Evolutionary conservation across 2,329 filamentous ascomycete species (phyloP), one percentile per base, ranked within the genome.

Genomic region (Talaromyces atroroseus): DNA sequence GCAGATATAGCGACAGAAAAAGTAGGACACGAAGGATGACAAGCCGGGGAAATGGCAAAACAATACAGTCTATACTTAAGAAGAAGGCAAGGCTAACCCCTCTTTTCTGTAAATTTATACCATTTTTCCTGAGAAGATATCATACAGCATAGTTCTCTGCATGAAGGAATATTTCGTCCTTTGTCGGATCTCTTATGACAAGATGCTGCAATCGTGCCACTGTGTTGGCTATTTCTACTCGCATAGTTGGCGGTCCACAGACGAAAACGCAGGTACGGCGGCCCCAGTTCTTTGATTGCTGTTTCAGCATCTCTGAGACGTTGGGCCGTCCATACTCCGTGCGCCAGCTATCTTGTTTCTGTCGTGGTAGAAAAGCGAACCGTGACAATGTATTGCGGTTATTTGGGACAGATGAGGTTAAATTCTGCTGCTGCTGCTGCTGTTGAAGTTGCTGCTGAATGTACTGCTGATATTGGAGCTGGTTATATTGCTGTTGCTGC

Each of bases 281-380:
- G 1, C 92, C 92, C 57, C 95, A 87, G n/a, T 85, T 87, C 21
- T 83, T 85, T 4, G 89, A 88, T 82, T 91, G 87, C 61, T 94
- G 85, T 65, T 84, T 86, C 54, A 97, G 80, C 83, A 95, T 90
- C 70, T 87, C 92, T 1, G 89, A 87, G 36, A 97, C 82, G 63
- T 96, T 88, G 0, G 92, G 92, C 0, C 92, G 84, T 18, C 91
- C 91, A 71, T 96, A 96, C 73, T 96, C 92, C 14, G 94, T 90
- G 61, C 83, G 88, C 90, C 92, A 96, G 54, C 91, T 89, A 62
- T 90, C 87, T 52, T 78, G 77, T 62, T 77, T 77, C 20, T 69
- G 70, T 36, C 69, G 65, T 6, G 74, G 81, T 59, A 92, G 83
- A 69, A 95, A 95, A 1, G 91, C 91, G 68, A 94, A 96, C 16